phyloP scores from a whole-genome alignment of 2,329 filamentous ascomycete genomes.

The Xylaria polymorpha region DNA sequence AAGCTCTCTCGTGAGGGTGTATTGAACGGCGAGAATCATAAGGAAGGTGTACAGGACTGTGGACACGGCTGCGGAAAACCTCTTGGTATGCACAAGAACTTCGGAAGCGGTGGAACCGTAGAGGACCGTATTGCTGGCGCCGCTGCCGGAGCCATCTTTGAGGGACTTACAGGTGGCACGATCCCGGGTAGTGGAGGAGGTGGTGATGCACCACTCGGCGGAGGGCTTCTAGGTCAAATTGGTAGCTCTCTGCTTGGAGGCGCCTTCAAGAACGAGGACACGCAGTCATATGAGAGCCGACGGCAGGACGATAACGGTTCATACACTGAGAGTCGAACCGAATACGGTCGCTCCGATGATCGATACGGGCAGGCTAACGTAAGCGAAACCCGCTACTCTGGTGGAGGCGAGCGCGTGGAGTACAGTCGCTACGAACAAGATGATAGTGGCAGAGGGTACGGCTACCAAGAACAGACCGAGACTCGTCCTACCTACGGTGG shows the following conservation, averaged over 20 bases:
- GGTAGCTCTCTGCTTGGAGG: constrained; percentile 75
- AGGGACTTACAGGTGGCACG: constrained; percentile 64
- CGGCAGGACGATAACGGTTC: constrained; percentile 69
- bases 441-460: constrained; percentile 60
- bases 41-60: constrained; percentile 82
- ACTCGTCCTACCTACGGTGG: constrained; percentile 29
- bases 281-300: constrained; percentile 64
- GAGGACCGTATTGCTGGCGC: constrained; percentile 68
- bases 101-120: constrained; percentile 57
- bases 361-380: constrained; percentile 72
- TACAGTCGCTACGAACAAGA: constrained; percentile 73
- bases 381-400: constrained; percentile 66
- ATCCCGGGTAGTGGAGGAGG: constrained; percentile 36
- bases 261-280: constrained; percentile 66
- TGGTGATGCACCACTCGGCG: constrained; percentile 68
- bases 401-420: constrained; percentile 68
- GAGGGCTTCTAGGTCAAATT: constrained; percentile 76
- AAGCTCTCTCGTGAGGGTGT: constrained; percentile 86
- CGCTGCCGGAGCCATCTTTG: constrained; percentile 67
- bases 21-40: constrained; percentile 82
- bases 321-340: constrained; percentile 69
- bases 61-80: constrained; percentile 86
- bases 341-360: constrained; percentile 68
- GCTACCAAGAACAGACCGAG: constrained; percentile 54
- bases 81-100: constrained; percentile 79